Base-by-base conservation (phyloP, 148 eudicot genomes). In the Rhododendron henanense region DNA sequence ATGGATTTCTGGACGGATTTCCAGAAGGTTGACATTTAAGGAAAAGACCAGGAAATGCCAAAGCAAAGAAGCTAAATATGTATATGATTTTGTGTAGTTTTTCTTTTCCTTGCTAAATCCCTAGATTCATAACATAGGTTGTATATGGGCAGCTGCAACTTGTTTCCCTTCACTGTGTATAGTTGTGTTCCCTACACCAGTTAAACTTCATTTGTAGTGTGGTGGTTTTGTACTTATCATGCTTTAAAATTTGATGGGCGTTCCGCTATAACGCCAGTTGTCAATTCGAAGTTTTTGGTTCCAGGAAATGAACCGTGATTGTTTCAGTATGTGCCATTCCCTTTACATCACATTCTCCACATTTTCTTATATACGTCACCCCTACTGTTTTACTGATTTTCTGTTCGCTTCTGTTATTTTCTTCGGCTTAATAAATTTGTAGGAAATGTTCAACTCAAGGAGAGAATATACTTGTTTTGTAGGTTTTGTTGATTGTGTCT, bases 281-380 rank as follows among this genome's bases (percentile, higher is more conserved):
- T 53, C 74, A 39, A 71, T 86, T 51, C 84, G 1, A 37, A 73
- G 28, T 85, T 79, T 48, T 10, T 50, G 47, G 59, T 55, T 55
- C 25, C 35, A 15, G 67, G 50, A 69, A 85, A 80, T 74, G 48
- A 25, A 59, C 9, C 19, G 21, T 18, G 81, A 82, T 45, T 33
- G 15, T 41, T 44, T 28, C 19, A 4, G 6, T 8, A 23, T 67
- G 10, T 71, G 59, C 45, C 77, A 45, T 65, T 83, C n/a, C 71
- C 78, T 69, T 84, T 10, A 50, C 31, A 48, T 84, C 79, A 84
- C 79, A 63, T 59, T 59, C 65, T 59, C n/a, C 65, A 59, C 65
- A 59, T 55, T 55, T 55, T 55, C 21, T 55, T 55, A 15, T 15
- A 14, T 55, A 59, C 0, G 23, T 19, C n/a, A 59, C n/a, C 65